A percentile compares a stretch with the other conserved stretches of the same genome.
phyloP scores from a whole-genome alignment of 75 land plant species.

The Cupressus sempervirens region DNA sequence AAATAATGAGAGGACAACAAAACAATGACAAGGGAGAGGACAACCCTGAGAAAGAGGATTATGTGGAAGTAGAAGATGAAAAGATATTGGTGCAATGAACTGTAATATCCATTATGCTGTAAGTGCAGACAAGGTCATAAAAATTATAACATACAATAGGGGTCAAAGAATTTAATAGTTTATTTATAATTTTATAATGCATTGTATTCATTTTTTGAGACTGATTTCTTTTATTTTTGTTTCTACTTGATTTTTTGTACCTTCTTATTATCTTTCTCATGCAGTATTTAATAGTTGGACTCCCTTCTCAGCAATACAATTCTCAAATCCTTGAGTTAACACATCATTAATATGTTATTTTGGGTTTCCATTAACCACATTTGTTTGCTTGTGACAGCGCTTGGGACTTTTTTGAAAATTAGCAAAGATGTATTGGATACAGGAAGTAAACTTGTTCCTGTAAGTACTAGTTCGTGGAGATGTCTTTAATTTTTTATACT shows the following conservation, averaged over 20 bases:
- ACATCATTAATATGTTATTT: background rate
- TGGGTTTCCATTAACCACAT: background rate
- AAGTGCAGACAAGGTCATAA: background rate
- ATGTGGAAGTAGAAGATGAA: too few species aligned
- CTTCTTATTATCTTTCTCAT: background rate
- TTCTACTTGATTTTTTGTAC: background rate
- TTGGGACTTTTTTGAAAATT: slow-evolving; percentile 50
- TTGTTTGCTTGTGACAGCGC: slow-evolving; percentile 16
- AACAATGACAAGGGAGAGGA: too few species aligned
- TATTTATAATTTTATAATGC: background rate
- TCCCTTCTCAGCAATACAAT: background rate
- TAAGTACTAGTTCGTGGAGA: slow-evolving; percentile 24
- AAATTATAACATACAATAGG: background rate
- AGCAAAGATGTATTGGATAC: slow-evolving; percentile 74
- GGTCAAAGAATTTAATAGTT: background rate
- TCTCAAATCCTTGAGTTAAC: background rate
- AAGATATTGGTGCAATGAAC: too few species aligned
- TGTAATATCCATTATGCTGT: too few species aligned
- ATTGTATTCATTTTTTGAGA: background rate
- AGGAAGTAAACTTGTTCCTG: slow-evolving; percentile 78
- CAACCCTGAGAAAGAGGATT: too few species aligned
- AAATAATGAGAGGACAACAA: too few species aligned
- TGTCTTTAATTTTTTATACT: slow-evolving; percentile 2
- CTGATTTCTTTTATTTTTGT: background rate
- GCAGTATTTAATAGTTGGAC: too few species aligned